Conservation (phyloP, 257 asterid genomes). For the Solanum infundibuliforme region DNA sequence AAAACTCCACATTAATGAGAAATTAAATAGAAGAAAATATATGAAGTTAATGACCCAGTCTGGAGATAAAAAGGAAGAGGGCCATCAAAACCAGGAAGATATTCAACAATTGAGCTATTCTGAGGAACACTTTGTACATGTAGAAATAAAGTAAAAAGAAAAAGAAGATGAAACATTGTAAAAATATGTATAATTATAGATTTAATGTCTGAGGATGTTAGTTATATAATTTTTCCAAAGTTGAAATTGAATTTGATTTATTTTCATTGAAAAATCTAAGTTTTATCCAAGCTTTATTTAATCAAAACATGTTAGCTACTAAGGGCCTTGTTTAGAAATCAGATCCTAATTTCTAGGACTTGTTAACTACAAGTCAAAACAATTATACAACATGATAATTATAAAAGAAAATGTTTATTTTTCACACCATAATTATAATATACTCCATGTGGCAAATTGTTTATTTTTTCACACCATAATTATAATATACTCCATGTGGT, state of each 20-base stretch:
- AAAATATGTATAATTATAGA: neutral
- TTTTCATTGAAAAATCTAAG: too few relatives aligned
- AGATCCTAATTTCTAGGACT: neutral
- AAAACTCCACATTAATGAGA: neutral
- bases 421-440: neutral
- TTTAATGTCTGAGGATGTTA: neutral
- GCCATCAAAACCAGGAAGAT: slow-evolving; percentile 6
- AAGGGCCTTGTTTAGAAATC: neutral
- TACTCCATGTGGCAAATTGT: neutral
- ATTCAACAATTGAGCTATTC: neutral
- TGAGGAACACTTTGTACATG: neutral
- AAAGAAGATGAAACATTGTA: neutral
- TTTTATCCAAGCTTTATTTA: too few relatives aligned
- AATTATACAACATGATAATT: too few relatives aligned
- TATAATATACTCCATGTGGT: too few relatives aligned
- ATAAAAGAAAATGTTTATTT: too few relatives aligned
- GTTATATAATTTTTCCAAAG: too few relatives aligned
- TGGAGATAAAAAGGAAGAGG: slow-evolving; percentile 4
- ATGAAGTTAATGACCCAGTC: neutral
- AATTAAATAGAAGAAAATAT: neutral
- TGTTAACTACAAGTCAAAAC: neutral
- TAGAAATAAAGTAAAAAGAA: neutral
- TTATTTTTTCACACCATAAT: too few relatives aligned
- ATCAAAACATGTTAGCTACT: neutral
- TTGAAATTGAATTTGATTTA: too few relatives aligned